These are phyloP conservation scores for Botrytis fabae DNA, from an alignment of 2,329 filamentous ascomycete species.

Conservation along the genomic window DNA sequence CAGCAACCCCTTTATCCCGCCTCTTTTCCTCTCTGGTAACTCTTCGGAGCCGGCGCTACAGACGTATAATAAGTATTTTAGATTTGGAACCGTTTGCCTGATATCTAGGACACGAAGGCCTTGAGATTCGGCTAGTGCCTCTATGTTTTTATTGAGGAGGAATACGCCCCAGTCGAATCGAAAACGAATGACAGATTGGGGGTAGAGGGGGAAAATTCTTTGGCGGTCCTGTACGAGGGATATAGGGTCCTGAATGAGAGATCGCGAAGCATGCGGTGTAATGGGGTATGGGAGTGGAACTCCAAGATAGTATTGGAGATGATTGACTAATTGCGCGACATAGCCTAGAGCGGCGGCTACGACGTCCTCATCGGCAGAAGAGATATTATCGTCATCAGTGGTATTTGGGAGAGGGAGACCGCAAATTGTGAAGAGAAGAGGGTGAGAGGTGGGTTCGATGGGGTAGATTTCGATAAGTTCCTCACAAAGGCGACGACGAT, in stretches of 20 bases:
- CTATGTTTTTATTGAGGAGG: conserved; percentile 93
- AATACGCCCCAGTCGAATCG: conserved; percentile 97
- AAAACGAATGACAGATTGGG: conserved; percentile 72
- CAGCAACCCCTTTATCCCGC: conserved; percentile 61
- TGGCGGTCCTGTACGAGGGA: conserved; percentile 50
- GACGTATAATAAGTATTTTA: conserved; percentile 90
- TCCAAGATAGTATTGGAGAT: conserved; percentile 79
- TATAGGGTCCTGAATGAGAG: conserved; percentile 75
- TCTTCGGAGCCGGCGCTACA: conserved; percentile 74
- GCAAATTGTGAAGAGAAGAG: conserved; percentile 82
- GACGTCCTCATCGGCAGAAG: conserved; percentile 58
- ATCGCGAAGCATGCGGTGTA: conserved; percentile 69
- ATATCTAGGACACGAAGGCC: conserved; percentile 84
- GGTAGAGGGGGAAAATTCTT: conserved; percentile 78
- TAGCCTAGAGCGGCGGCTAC: conserved; percentile 81
- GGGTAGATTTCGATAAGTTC: conserved; percentile 78
- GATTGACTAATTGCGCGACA: conserved; percentile 71
- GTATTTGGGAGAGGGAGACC: conserved; percentile 78
- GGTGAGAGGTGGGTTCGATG: conserved; percentile 65
- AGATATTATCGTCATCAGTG: conserved; percentile 60
- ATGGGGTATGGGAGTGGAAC: conserved; percentile 81
- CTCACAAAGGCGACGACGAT: conserved; percentile 83
- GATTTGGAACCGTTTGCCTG: conserved; percentile 85
- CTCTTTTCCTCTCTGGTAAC: conserved; percentile 60
- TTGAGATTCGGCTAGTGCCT: conserved; percentile 63